Percentiles rank a stretch among this genome's conserved stretches.
Evolutionary conservation across 2,329 filamentous ascomycete species (phyloP).

Genomic region (Trichoderma sp.): DNA sequence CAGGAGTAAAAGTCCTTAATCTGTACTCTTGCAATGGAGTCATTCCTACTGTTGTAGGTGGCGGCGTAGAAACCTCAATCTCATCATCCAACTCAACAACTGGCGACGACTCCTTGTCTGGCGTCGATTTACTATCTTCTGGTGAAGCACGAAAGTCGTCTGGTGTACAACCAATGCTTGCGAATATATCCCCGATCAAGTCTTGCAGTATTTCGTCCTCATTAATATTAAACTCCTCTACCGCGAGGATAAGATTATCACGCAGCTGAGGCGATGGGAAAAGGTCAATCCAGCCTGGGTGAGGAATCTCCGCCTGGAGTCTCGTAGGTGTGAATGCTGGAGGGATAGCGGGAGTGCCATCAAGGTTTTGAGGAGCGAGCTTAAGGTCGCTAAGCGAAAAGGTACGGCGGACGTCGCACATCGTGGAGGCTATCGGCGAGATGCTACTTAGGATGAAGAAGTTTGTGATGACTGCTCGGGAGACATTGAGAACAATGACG

Average conservation of each 20-base stretch:
- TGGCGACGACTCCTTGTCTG: neutral
- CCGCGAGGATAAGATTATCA: slow-evolving; percentile 24
- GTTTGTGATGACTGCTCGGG: slow-evolving; percentile 25
- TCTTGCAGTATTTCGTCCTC: slow-evolving; percentile 24
- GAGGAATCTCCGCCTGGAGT: slow-evolving; percentile 22
- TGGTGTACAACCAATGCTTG: neutral
- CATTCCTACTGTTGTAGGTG: neutral
- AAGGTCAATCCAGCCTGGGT: slow-evolving; percentile 25
- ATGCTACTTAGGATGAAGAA: slow-evolving; percentile 24
- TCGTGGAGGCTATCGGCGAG: slow-evolving; percentile 8
- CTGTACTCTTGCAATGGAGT: neutral
- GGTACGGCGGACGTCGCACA: slow-evolving; percentile 19
- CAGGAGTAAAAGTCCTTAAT: neutral
- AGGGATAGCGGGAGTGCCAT: slow-evolving; percentile 12
- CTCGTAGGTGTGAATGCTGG: slow-evolving; percentile 22
- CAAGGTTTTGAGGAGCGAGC: neutral
- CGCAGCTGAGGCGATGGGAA: slow-evolving; percentile 24
- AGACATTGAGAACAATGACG: slow-evolving; percentile 26
- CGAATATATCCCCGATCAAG: slow-evolving; percentile 21
- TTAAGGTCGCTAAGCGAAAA: neutral
- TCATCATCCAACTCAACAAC: neutral
- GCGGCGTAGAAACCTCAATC: neutral
- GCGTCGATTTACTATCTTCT: neutral
- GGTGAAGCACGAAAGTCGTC: neutral
- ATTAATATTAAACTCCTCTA: slow-evolving; percentile 18